phyloP scores from a whole-genome alignment of 441 rosid genomes.

The Euphorbia celastroides region DNA sequence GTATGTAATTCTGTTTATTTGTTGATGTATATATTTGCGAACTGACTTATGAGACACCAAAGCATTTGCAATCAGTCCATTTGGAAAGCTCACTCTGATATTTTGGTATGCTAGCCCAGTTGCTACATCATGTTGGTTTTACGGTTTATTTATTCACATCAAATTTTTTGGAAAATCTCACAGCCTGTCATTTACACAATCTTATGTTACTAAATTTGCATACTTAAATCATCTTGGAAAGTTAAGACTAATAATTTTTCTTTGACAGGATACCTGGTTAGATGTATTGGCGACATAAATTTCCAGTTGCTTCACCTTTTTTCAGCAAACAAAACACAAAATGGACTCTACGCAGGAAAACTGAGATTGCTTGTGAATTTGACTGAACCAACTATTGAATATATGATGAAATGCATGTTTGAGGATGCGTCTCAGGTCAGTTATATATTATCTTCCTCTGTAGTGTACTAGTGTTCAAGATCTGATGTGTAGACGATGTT shows the following conservation, averaged over 20 bases:
- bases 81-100: background rate
- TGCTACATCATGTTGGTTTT: background rate
- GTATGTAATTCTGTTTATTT: background rate
- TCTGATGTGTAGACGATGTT: background rate
- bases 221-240: slow-evolving; percentile 7
- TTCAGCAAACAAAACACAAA: slow-evolving; percentile 31
- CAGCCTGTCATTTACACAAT: background rate
- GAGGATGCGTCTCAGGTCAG: slow-evolving; percentile 68
- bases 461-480: slow-evolving; percentile 9
- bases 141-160: background rate
- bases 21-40: background rate
- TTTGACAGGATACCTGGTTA: slow-evolving; percentile 54
- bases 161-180: background rate
- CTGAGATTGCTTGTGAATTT: slow-evolving; percentile 49
- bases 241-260: slow-evolving; percentile 15
- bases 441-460: slow-evolving; percentile 16
- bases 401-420: slow-evolving; percentile 61
- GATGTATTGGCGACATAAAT: slow-evolving; percentile 61
- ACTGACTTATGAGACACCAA: background rate
- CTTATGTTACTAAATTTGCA: background rate
- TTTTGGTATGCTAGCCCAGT: background rate
- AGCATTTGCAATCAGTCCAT: background rate
- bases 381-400: slow-evolving; percentile 81
- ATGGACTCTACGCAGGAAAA: slow-evolving; percentile 36
- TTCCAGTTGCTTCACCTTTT: slow-evolving; percentile 38